Percentiles rank a stretch among this genome's conserved stretches.
Conservation (phyloP, 2,329 filamentous ascomycete species). For the Phaeosphaeriaceae sp. region DNA sequence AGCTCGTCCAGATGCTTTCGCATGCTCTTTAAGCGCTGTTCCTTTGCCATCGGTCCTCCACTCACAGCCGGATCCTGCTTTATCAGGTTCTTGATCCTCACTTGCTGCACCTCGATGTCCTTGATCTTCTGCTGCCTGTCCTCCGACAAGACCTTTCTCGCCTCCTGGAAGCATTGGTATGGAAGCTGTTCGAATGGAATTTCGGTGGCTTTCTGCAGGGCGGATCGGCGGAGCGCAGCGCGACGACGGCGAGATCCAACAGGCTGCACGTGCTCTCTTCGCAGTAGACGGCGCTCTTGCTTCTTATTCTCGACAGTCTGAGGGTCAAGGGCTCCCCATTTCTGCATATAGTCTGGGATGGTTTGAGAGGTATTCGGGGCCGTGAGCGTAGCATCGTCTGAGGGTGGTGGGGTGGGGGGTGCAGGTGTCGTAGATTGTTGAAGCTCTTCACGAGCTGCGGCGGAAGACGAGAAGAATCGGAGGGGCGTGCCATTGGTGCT, state of each 20-base stretch:
- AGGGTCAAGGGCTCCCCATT: slow-evolving; percentile 45
- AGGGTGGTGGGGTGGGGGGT: slow-evolving; percentile 25
- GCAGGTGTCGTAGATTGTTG: slow-evolving; percentile 39
- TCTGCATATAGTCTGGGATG: slow-evolving; percentile 42
- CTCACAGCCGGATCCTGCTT: slow-evolving; percentile 63
- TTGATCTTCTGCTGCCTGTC: slow-evolving; percentile 83
- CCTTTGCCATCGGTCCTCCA: slow-evolving; percentile 70
- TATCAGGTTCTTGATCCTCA: slow-evolving; percentile 72
- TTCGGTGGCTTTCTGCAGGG: slow-evolving; percentile 63
- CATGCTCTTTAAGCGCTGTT: slow-evolving; percentile 73
- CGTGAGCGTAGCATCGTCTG: slow-evolving; percentile 14
- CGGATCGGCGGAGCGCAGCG: slow-evolving; percentile 46
- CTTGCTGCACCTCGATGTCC: slow-evolving; percentile 71
- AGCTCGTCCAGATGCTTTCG: slow-evolving; percentile 74
- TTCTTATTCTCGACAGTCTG: slow-evolving; percentile 44
- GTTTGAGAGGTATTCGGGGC: slow-evolving; percentile 17
- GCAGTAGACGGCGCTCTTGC: slow-evolving; percentile 73
- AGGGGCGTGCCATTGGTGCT: slow-evolving; percentile 34
- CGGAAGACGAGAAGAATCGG: slow-evolving; percentile 59
- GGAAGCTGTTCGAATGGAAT: slow-evolving; percentile 92
- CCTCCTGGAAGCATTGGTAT: slow-evolving; percentile 98
- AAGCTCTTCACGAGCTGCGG: slow-evolving; percentile 52
- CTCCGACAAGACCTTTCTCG: slow-evolving; percentile 78
- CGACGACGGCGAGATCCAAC: slow-evolving; percentile 86
- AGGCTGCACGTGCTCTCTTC: slow-evolving; percentile 69